Percentiles rank a stretch among this genome's conserved stretches.
phyloP scores from a whole-genome alignment of 805 yeast species.

The Candida endomychidarum region DNA sequence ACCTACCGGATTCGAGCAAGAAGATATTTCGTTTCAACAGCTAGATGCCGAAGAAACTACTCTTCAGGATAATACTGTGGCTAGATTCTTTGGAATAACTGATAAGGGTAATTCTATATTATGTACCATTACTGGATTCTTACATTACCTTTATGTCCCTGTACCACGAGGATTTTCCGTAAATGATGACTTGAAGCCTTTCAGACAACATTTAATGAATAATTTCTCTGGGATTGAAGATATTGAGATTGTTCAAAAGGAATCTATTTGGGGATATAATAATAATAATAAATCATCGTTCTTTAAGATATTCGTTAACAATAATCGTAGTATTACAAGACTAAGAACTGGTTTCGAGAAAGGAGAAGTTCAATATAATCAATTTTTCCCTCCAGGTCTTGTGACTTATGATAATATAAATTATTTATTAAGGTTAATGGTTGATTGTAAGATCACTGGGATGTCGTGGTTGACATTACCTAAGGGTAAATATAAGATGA shows the following conservation, averaged over 20 bases:
- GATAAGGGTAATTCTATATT: constrained; percentile 82
- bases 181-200: constrained; percentile 49
- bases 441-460: constrained; percentile 89
- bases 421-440: constrained; percentile 81
- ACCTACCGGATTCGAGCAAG: constrained; percentile 49
- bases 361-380: constrained; percentile 69
- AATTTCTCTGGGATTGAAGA: constrained; percentile 59
- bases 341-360: constrained; percentile 80
- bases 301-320: constrained; percentile 66
- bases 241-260: constrained; percentile 67
- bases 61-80: constrained; percentile 56
- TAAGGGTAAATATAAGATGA: constrained; percentile 58
- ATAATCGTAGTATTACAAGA: constrained; percentile 65
- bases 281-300: constrained; percentile 79
- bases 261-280: constrained; percentile 91
- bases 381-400: constrained; percentile 56
- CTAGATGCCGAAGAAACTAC: constrained; percentile 88
- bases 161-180: constrained; percentile 76
- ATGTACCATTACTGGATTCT: constrained; percentile 85
- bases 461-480: constrained; percentile 98
- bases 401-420: constrained; percentile 90
- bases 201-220: constrained; percentile 46
- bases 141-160: constrained; percentile 89
- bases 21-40: constrained; percentile 79
- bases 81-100: constrained; percentile 92